These are phyloP conservation scores for Melocanna baccifera DNA, from an alignment of 176 grass and related monocot genomes.

Conservation along the genomic window DNA sequence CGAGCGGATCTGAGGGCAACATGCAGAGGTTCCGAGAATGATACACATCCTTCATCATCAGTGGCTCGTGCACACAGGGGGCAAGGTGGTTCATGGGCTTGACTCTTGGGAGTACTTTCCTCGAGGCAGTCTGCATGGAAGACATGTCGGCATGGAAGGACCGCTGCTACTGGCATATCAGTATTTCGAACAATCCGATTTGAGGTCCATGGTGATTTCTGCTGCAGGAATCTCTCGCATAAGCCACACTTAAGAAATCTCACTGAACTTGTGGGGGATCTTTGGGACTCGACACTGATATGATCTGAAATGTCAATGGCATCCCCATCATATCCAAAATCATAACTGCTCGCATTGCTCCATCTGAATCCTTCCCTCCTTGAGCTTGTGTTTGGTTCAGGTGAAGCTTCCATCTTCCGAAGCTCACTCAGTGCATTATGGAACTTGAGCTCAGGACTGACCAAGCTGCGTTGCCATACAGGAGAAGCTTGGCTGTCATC, in stretches of 20 bases:
- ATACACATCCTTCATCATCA: constrained; percentile 46
- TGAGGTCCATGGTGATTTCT: constrained; percentile 92
- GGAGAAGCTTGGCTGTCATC: constrained; percentile 70
- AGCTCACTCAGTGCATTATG: constrained; percentile 68
- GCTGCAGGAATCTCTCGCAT: constrained; percentile 75
- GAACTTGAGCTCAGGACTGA: constrained; percentile 75
- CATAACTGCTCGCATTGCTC: constrained; percentile 91
- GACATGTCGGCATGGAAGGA: constrained; percentile 79
- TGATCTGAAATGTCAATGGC: constrained; percentile 71
- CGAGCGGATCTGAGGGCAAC: constrained; percentile 53
- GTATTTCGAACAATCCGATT: constrained; percentile 71
- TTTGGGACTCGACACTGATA: constrained; percentile 63
- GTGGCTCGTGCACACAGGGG: constrained; percentile 50
- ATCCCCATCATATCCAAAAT: constrained; percentile 86
- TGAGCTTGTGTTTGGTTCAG: constrained; percentile 61
- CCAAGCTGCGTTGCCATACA: constrained; percentile 53
- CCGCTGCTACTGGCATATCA: constrained; percentile 85
- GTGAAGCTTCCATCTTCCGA: constrained; percentile 76
- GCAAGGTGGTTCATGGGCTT: constrained; percentile 79
- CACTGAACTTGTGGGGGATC: constrained; percentile 46
- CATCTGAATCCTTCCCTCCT: constrained; percentile 92
- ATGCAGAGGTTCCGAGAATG: constrained; percentile 87
- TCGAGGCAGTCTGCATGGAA: constrained; percentile 96
- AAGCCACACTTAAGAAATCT: constrained; percentile 70
- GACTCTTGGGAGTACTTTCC: constrained; percentile 73